Percentiles rank a stretch among this genome's conserved stretches.
Evolutionary conservation across 208 protist species (phyloP).

Genomic region (Sergeia podlipaevii): DNA sequence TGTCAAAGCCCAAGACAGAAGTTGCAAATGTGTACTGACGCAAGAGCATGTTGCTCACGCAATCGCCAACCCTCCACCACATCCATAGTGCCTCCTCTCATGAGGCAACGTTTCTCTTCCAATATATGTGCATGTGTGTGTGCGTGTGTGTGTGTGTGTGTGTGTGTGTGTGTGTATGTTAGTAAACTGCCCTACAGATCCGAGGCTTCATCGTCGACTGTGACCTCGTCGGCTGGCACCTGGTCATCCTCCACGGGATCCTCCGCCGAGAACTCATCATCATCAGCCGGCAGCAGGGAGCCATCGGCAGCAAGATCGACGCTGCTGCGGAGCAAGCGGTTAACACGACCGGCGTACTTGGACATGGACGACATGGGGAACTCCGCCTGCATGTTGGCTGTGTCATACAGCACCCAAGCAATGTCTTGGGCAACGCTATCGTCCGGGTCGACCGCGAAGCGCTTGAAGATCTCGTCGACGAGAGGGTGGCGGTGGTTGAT

Average conservation of each 20-base stretch:
- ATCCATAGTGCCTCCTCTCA: too few species aligned
- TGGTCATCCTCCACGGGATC: background rate
- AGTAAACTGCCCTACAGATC: conserved; percentile 20
- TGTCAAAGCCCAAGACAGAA: too few species aligned
- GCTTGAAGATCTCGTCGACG: conserved; percentile 90
- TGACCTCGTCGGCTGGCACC: background rate
- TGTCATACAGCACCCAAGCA: conserved; percentile 95
- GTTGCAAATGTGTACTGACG: too few species aligned
- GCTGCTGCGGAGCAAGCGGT: conserved; percentile 83
- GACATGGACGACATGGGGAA: conserved; percentile 87
- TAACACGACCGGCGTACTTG: conserved; percentile 80
- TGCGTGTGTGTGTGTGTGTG: background rate
- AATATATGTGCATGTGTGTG: background rate
- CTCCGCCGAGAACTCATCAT: conserved; percentile 59
- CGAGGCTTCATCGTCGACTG: conserved; percentile 12
- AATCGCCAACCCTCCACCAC: too few species aligned
- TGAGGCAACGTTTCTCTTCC: background rate
- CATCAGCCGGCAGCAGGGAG: conserved; percentile 62
- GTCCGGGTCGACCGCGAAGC: conserved; percentile 76
- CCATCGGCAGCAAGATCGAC: conserved; percentile 77
- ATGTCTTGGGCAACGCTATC: conserved; percentile 88
- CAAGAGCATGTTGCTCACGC: too few species aligned
- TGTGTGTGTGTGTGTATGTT: background rate
- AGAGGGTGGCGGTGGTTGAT: conserved; percentile 98
- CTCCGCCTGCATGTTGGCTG: conserved; percentile 91